phyloP scores from a whole-genome alignment of 495 filamentous ascomycete genomes.

The Hypoxylon subgilvum region DNA sequence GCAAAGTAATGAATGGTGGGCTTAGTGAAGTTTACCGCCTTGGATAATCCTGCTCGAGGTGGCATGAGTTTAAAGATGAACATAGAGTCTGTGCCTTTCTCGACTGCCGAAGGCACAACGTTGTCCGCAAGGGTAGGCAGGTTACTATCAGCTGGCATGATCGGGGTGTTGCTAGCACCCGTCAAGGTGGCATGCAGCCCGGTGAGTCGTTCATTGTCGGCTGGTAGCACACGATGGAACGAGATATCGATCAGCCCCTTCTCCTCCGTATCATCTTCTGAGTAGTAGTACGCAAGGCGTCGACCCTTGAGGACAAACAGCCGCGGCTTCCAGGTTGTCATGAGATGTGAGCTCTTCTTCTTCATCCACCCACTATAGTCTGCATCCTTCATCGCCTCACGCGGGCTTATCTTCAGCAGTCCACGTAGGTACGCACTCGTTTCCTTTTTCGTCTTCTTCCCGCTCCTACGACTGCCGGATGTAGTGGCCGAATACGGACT shows the following conservation, averaged over 20 bases:
- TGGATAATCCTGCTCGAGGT: conserved; percentile 82
- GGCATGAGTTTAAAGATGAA: conserved; percentile 99
- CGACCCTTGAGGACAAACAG: conserved; percentile 91
- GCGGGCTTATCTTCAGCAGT: conserved; percentile 78
- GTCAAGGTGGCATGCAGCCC: conserved; percentile 91
- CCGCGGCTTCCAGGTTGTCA: conserved; percentile 95
- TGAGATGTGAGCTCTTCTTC: conserved; percentile 92
- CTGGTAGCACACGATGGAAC: conserved; percentile 90
- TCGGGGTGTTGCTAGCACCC: conserved; percentile 76
- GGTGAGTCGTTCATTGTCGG: conserved; percentile 89
- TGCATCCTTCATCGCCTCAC: conserved; percentile 82
- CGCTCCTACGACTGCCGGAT: conserved; percentile 53
- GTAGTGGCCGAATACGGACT: conserved; percentile 55
- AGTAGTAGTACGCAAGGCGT: conserved; percentile 94
- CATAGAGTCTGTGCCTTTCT: conserved; percentile 62
- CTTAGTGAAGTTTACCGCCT: conserved; percentile 95
- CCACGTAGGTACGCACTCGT: conserved; percentile 93
- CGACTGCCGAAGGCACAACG: conserved; percentile 47
- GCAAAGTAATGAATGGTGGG: conserved; percentile 98
- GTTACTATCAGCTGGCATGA: conserved; percentile 70
- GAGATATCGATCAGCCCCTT: conserved; percentile 97
- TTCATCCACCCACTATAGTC: conserved; percentile 99
- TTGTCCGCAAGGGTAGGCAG: conserved; percentile 60
- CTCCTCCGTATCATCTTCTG: conserved; percentile 87
- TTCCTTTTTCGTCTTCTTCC: conserved; percentile 83